Conservation (phyloP, 2,329 filamentous ascomycete species). For the Phialemoniopsis sp. region DNA sequence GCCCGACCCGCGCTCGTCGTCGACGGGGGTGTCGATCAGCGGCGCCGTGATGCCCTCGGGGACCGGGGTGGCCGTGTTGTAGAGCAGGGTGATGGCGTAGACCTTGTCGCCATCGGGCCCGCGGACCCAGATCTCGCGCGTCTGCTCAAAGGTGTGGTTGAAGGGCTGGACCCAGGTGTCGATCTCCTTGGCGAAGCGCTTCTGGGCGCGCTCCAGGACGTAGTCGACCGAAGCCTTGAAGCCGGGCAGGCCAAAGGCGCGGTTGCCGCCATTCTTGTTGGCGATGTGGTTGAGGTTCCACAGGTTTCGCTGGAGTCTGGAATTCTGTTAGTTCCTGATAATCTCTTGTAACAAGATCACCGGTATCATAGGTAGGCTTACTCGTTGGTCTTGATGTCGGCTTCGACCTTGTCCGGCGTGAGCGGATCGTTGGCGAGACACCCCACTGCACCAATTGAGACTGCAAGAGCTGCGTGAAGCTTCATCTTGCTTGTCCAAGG, state of each 20-base stretch:
- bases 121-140: constrained; percentile 33
- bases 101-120: constrained; percentile 40
- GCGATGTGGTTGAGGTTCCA: constrained; percentile 50
- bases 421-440: constrained; percentile 23
- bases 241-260: constrained; percentile 55
- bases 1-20: constrained; percentile 28
- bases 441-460: constrained; percentile 3
- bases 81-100: constrained; percentile 36
- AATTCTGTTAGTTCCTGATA: no score
- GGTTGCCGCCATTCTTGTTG: constrained; percentile 50
- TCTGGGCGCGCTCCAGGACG: constrained; percentile 40
- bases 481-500: no score
- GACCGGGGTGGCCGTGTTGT: constrained; percentile 39
- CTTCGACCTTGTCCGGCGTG: constrained; percentile 32
- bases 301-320: constrained; percentile 51
- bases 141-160: constrained; percentile 39
- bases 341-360: no score
- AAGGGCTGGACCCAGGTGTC: constrained; percentile 42
- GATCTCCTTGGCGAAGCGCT: constrained; percentile 32
- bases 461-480: no score
- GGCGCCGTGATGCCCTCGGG: constrained; percentile 23
- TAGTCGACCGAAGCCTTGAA: constrained; percentile 56
- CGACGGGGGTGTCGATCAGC: constrained; percentile 28
- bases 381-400: constrained; percentile 31
- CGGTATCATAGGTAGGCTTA: constrained; percentile 13